Percentiles rank a stretch among this genome's conserved stretches.
phyloP scores from a whole-genome alignment of 108 stramenopile genomes.

The Epipyxis sp. region DNA sequence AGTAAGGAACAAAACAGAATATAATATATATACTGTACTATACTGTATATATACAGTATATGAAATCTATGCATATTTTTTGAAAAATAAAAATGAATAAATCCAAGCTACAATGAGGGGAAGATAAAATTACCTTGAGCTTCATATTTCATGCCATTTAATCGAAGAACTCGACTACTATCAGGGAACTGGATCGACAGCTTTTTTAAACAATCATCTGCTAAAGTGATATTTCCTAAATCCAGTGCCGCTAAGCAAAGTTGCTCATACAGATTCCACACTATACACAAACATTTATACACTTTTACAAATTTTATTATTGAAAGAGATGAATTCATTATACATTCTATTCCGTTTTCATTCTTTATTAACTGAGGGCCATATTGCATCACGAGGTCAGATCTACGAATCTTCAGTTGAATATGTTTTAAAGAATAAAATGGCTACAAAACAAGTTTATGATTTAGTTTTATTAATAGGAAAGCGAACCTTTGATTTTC shows the following conservation, averaged over 20 bases:
- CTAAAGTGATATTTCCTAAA: neutral
- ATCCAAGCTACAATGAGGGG: no score
- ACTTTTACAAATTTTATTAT: neutral
- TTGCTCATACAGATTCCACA: constrained; percentile 6
- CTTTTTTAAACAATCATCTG: neutral
- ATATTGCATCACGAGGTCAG: neutral
- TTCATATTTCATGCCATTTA: neutral
- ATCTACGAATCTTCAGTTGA: neutral
- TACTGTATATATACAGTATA: no score
- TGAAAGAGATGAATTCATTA: neutral
- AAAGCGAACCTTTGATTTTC: neutral
- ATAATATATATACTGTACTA: no score
- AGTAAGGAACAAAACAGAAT: no score
- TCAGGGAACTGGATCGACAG: constrained; percentile 3
- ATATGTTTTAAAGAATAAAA: neutral
- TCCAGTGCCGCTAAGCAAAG: neutral
- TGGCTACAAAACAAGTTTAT: neutral
- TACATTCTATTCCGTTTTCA: neutral
- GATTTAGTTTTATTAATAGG: neutral
- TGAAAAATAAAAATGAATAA: no score
- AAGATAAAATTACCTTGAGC: constrained; percentile 12
- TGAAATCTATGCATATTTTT: no score
- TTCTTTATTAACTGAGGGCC: neutral
- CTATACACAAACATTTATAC: neutral
- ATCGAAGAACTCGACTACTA: neutral